Evolutionary conservation across 2,329 filamentous ascomycete species (phyloP).

Genomic region (Arthrobotrys musiformis): DNA sequence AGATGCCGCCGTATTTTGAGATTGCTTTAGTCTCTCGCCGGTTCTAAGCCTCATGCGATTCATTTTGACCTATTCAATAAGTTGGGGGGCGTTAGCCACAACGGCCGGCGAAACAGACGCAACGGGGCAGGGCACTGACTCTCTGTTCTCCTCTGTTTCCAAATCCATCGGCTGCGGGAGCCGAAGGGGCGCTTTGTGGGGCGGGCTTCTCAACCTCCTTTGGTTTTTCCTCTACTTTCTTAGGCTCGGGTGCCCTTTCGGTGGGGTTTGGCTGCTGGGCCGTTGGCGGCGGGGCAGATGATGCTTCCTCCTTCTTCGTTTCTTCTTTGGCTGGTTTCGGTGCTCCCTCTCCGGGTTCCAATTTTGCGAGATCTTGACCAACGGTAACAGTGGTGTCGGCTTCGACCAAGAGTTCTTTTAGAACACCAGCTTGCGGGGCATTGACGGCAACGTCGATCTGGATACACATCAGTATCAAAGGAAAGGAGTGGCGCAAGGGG

Average conservation of each 20-base stretch:
- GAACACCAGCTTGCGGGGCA: conserved; percentile 86
- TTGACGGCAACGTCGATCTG: conserved; percentile 98
- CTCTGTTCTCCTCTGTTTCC: conserved; percentile 60
- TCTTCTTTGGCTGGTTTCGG: conserved; percentile 67
- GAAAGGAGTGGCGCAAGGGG: neutral
- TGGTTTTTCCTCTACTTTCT: conserved; percentile 63
- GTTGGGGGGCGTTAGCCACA: neutral
- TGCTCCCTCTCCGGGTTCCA: conserved; percentile 76
- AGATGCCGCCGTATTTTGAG: conserved; percentile 96
- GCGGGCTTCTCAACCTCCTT: conserved; percentile 62
- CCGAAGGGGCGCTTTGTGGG: conserved; percentile 59
- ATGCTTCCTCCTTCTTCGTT: conserved; percentile 63
- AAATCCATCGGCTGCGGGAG: conserved; percentile 49
- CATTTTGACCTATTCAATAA: conserved; percentile 88
- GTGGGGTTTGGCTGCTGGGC: conserved; percentile 56
- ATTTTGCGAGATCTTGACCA: conserved; percentile 86
- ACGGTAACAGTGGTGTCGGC: conserved; percentile 97
- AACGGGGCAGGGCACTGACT: conserved; percentile 56
- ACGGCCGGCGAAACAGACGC: neutral
- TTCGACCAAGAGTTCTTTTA: conserved; percentile 89
- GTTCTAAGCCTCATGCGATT: conserved; percentile 99
- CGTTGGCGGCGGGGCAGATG: conserved; percentile 56
- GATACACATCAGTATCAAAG: neutral
- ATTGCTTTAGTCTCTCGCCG: conserved; percentile 97
- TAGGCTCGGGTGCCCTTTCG: conserved; percentile 58